Evolutionary conservation across 1,284 basidiomycete species (phyloP), one percentile per base, ranked within the genome.

Genomic region (Mycosarcoma mackinlayi): DNA sequence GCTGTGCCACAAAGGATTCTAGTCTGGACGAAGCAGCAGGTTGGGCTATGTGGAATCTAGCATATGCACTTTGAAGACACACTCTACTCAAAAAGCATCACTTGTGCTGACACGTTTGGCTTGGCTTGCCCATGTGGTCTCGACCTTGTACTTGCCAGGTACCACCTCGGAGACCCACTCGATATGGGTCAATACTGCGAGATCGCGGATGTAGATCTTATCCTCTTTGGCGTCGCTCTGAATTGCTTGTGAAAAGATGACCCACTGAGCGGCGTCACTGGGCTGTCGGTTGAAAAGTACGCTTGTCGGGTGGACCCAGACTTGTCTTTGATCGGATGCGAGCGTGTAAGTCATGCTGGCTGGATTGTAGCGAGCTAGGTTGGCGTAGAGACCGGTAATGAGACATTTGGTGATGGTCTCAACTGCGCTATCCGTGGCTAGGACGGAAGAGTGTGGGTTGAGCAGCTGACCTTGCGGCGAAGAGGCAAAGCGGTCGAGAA

Each of bases 251-350:
- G 96, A 93, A 79, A 91, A 98, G 21, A 98, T 86, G 6, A 98
- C 92, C 92, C 93, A 98, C 19, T 19, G 4, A n/a, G 31, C 47
- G 10, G 92, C 92, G 0, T 90, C 90, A 16, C 88, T 86, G 2
- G 95, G 91, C 75, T 91, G 92, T 34, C 96, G 86, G 3, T 93
- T 96, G 81, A 98, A 98, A 58, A 98, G 85, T 10, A 97, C 92
- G 2, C 94, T 97, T 11, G 90, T 92, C 0, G 95, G 96, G 81
- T 98, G 95, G 2, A 92, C 91, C 84, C 93, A 89, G 18, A 98
- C 84, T 24, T 3, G 23, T 21, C 25, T 44, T 7, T 91, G 89
- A 52, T 92, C 93, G 71, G 90, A 85, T 5, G 94, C 89, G 47
- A 90, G 91, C 16, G 89, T 86, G 83, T 93, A 98, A 35, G 92